phyloP scores from a whole-genome alignment of 2,329 filamentous ascomycete species.

The Aspergillaceae sp. region DNA sequence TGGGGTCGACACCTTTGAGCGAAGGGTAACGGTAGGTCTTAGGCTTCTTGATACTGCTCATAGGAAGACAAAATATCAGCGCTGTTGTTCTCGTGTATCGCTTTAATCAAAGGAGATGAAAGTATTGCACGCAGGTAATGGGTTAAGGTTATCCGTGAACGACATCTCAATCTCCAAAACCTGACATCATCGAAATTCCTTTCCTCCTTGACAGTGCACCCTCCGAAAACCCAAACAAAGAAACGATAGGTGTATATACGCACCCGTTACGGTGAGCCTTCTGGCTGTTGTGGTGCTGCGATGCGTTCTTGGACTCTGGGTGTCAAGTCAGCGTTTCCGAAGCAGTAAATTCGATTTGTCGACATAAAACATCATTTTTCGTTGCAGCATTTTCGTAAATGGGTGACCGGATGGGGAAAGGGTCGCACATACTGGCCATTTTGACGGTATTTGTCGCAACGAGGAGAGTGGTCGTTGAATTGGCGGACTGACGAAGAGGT shows the following conservation, averaged over 20 bases:
- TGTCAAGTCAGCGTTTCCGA: slow-evolving; percentile 18
- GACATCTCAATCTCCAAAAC: slow-evolving; percentile 5
- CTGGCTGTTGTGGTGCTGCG: slow-evolving; percentile 95
- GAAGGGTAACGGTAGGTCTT: slow-evolving; percentile 99
- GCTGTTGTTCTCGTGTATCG: slow-evolving; percentile 3
- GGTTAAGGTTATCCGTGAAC: background rate
- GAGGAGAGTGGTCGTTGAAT: slow-evolving; percentile 29
- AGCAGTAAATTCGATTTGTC: too few relatives aligned
- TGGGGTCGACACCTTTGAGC: slow-evolving; percentile 96
- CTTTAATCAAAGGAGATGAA: background rate
- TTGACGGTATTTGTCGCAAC: slow-evolving; percentile 36
- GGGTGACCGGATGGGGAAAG: background rate
- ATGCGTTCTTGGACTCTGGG: slow-evolving; percentile 99
- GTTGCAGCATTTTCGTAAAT: background rate
- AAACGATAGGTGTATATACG: slow-evolving; percentile 29
- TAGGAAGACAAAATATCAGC: slow-evolving; percentile 16
- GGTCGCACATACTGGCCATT: slow-evolving; percentile 38
- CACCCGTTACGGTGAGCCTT: slow-evolving; percentile 99
- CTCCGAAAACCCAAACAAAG: slow-evolving; percentile 1
- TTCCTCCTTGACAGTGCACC: background rate
- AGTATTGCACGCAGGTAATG: background rate
- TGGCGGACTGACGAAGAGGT: slow-evolving; percentile 24
- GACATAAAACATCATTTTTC: background rate
- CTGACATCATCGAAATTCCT: slow-evolving; percentile 4
- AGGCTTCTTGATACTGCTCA: slow-evolving; percentile 94